Evolutionary conservation across 2,329 filamentous ascomycete species (phyloP), one percentile per base, ranked within the genome.

Genomic region (Cytospora piceae): DNA sequence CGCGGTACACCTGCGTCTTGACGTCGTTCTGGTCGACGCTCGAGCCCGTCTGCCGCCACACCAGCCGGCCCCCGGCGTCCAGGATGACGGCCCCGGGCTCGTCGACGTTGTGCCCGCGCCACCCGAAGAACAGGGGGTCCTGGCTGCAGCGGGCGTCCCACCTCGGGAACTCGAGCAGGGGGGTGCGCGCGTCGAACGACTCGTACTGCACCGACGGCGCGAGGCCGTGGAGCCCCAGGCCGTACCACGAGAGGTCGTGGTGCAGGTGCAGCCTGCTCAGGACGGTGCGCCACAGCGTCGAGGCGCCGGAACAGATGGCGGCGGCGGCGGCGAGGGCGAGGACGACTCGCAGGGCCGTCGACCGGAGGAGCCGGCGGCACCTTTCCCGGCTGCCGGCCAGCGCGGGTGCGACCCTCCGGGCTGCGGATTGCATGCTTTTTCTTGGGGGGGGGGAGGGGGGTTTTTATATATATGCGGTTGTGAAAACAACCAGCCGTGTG

Each of bases 1-100:
- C 74, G 37, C 75, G 72, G 63, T 77, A 71, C 14, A 67, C 61
- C 64, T 77, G 75, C n/a, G 74, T 71, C 34, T 72, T 52, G 29
- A 68, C 60, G n/a, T 67, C 64, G 24, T 66, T 68, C 49, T 67
- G 66, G 27, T 66, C 62, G 6, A 63, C 42, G 31, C 69, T 67
- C 31, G 64, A 71, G 24, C 71, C 71, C 12, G 68, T 71, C 34
- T 69, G 58, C 15, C 39, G 49, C 54, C 73, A 74, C 3, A 74
- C 70, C 1, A 73, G 69, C 54, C 71, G 72, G 61, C 73, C 73
- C 12, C 59, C 60, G 24, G 64, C 64, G 32, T 70, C 70, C 12
- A 73, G 64, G 37, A 74, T 73, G 29, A 74, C 71, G 31, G 71
- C 71, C 5, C 68, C 68, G 11, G 69, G 65, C 64, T 67, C 65